phyloP scores from a whole-genome alignment of 192 early-diverging fungal species.

The Backusella macrospora region DNA sequence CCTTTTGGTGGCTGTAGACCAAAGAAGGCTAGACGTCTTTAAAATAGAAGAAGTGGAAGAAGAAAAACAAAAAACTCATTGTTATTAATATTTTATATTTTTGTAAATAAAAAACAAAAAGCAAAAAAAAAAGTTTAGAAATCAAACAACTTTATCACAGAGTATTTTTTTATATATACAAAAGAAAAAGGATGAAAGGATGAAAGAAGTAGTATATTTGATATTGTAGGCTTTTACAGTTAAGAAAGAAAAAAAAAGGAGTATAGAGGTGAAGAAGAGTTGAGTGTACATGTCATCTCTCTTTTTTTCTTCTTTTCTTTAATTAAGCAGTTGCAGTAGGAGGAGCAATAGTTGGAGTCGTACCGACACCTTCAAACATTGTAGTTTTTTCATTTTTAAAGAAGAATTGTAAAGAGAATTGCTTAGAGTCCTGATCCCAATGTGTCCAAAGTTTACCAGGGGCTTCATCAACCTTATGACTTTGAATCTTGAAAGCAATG shows the following conservation, averaged over 20 bases:
- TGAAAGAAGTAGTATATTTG: too few species aligned
- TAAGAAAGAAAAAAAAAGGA: neutral
- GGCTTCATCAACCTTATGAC: constrained; percentile 85
- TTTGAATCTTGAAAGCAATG: constrained; percentile 92
- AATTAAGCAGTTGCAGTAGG: constrained; percentile 10
- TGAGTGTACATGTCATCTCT: neutral
- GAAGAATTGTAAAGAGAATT: constrained; percentile 92
- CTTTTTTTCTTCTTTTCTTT: neutral
- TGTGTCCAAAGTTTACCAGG: constrained; percentile 91
- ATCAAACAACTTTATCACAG: too few species aligned
- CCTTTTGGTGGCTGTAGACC: constrained; percentile 92
- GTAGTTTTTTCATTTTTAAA: constrained; percentile 67
- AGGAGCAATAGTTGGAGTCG: constrained; percentile 12
- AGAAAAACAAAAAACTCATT: neutral
- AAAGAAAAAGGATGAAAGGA: neutral
- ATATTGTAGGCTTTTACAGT: neutral
- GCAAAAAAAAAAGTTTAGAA: too few species aligned
- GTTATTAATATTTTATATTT: constrained; percentile 5
- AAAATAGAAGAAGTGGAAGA: neutral
- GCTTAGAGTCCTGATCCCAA: constrained; percentile 91
- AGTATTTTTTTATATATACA: neutral
- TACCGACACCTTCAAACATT: constrained; percentile 35
- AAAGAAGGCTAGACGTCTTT: constrained; percentile 81
- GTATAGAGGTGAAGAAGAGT: neutral
- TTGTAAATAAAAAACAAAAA: constrained; percentile 12